These are phyloP conservation scores for Cymbopogon flexuosus DNA, from an alignment of 202 grass and related monocot genomes.

Conservation along the genomic window DNA sequence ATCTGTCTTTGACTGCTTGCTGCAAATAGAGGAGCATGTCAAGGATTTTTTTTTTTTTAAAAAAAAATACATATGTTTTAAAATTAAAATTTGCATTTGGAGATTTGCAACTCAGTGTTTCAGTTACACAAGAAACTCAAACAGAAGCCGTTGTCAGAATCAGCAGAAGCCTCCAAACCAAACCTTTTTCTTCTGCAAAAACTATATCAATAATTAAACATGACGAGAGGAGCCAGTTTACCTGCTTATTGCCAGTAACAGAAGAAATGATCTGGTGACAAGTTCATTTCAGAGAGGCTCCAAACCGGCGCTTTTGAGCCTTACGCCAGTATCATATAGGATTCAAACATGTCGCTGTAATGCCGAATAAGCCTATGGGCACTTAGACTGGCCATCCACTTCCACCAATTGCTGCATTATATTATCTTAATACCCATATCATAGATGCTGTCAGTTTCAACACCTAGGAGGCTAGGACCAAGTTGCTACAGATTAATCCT, in stretches of 20 bases:
- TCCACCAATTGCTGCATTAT: slow-evolving; percentile 26
- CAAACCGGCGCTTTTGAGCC: slow-evolving; percentile 19
- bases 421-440: slow-evolving; percentile 11
- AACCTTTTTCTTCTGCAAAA: neutral
- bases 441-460: slow-evolving; percentile 19
- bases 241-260: neutral
- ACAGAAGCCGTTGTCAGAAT: neutral
- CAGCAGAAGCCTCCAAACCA: slow-evolving; percentile 20
- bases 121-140: neutral
- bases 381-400: slow-evolving; percentile 44
- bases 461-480: neutral
- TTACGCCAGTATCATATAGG: slow-evolving; percentile 17
- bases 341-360: slow-evolving; percentile 14
- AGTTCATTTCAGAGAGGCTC: neutral
- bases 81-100: too few species aligned
- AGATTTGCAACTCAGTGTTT: neutral
- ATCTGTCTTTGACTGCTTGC: neutral
- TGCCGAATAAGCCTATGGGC: slow-evolving; percentile 18
- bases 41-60: too few species aligned
- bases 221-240: slow-evolving; percentile 18
- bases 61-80: too few species aligned
- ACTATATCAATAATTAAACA: slow-evolving; percentile 10
- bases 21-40: neutral
- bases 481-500: slow-evolving; percentile 19
- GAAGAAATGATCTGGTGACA: slow-evolving; percentile 11